Base-by-base conservation (phyloP, 1,139 yeast species). In the Geotrichum macrosporum region DNA sequence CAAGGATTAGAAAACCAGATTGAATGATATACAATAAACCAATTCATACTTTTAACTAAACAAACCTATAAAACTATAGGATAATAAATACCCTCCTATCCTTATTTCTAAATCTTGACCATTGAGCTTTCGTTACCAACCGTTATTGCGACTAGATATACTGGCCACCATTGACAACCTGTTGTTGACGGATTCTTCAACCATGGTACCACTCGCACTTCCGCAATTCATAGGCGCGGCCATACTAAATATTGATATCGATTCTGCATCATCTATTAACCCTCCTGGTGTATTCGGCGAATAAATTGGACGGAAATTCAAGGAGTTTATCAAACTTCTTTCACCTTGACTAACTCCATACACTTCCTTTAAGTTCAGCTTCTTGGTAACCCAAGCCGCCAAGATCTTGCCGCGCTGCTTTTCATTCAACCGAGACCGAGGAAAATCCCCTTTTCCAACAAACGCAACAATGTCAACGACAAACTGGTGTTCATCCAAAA, bases 391-490 rank as follows among this genome's bases (percentile, higher is more conserved):
- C 79, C 83, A 81, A 22, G 65, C 59, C 29, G 70, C 66, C 50
- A 88, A 72, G 20, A 86, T 76, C 51, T 78, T 73, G 1, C 83
- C 82, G 44, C 97, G 73, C 66, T 87, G 95, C 61, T 79, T 81
- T 48, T 80, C 80, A 15, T 89, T 88, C 47, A 82, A 67, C 55
- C 87, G 70, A 21, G 92, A 84, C 39, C 75, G 71, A 1, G 87
- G 88, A 55, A 82, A 77, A 37, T 74, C 78, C 0, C 80, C 82
- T 43, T 72, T 72, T 49, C 76, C 78, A 46, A 85, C 79, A 65
- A 89, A 92, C 0, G 89, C 85, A 44, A 94, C 84, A 39, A 88
- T 76, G 64, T 92, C 96, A 35, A 88, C 72, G 13, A 87, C 77
- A 50, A 92, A 68, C 56, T 88, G 94, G 62, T 89, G 96, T 55